Evolutionary conservation across 2,329 filamentous ascomycete genomes (phyloP), one percentile per base, ranked within the genome.

Genomic region (Acrocalymma vagum): DNA sequence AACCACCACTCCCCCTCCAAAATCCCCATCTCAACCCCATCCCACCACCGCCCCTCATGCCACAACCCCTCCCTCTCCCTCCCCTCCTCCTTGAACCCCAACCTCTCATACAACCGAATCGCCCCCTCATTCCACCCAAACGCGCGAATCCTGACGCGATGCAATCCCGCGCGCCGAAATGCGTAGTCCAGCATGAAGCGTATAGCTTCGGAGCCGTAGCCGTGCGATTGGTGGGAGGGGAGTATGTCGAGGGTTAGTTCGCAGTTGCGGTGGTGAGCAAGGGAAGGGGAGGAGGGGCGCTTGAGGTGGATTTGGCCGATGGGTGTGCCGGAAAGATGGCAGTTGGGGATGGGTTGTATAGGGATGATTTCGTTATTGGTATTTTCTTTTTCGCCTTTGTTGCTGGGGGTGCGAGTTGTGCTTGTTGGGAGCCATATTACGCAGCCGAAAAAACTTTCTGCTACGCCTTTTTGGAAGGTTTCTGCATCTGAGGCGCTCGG

Each of bases 121-220:
- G 73, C 77, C 0, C 73, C 65, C 22, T 61, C 55, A 31, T 79
- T 80, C 36, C 67, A 79, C 7, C 53, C 67, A 22, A 73, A 69
- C 0, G 69, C 69, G 3, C 55, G 50, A 6, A 80, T 66, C 9
- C 52, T 58, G 13, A 80, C 70, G 4, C 72, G 60, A 45, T 80
- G 77, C 57, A 77, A 51, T 0, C 71, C 72, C 1, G 67, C 74
- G n/a, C 62, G 60, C 5, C 55, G 49, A 46, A 80, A 80, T 0
- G 72, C 72, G 69, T 76, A 79, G 16, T 74, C 67, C 3, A 78
- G 48, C 0, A 58, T 69, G 76, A 76, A 81, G 17, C 63, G 60
- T 29, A 80, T 73, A 1, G 74, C 72, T 48, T 79, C 77, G 6
- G 49, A 53, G 1, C 77, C 77, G 38, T 79, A 79, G 0, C 77